Conservation (phyloP, 306 rosid species). For the Cicer cuneatum region DNA sequence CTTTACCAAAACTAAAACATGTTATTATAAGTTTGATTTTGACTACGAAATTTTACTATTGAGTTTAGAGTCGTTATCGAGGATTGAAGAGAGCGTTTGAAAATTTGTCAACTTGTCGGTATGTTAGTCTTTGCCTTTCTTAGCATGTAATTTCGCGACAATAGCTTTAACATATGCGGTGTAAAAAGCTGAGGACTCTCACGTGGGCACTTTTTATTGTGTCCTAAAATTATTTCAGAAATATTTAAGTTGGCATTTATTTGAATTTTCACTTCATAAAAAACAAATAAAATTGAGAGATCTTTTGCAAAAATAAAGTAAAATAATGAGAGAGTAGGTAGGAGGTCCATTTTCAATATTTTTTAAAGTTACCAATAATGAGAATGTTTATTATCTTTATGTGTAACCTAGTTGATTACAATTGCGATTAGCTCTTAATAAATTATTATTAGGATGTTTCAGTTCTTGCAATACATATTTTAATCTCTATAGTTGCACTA, state of each 20-base stretch:
- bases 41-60: slow-evolving; percentile 38
- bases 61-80: slow-evolving; percentile 49
- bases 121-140: slow-evolving; percentile 55
- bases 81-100: slow-evolving; percentile 45
- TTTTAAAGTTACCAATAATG: slow-evolving; percentile 10
- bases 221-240: slow-evolving; percentile 5
- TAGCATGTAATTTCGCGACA: slow-evolving; percentile 54
- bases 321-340: slow-evolving; percentile 30
- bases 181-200: slow-evolving; percentile 54
- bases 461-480: slow-evolving; percentile 21
- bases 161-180: slow-evolving; percentile 45
- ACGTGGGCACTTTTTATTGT: slow-evolving; percentile 41
- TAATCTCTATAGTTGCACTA: slow-evolving; percentile 1
- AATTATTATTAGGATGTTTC: slow-evolving; percentile 17
- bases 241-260: slow-evolving; percentile 26
- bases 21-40: slow-evolving; percentile 37
- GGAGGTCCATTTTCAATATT: slow-evolving; percentile 1
- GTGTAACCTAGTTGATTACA: background rate
- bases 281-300: slow-evolving; percentile 13
- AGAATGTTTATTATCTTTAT: slow-evolving; percentile 8
- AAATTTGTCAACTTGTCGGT: slow-evolving; percentile 56
- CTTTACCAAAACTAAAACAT: background rate
- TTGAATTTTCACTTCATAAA: slow-evolving; percentile 18
- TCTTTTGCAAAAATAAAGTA: background rate
- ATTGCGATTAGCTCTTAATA: slow-evolving; percentile 25